Base-by-base conservation (phyloP, 139 green algal species). In the Zygnema cylindricum region DNA sequence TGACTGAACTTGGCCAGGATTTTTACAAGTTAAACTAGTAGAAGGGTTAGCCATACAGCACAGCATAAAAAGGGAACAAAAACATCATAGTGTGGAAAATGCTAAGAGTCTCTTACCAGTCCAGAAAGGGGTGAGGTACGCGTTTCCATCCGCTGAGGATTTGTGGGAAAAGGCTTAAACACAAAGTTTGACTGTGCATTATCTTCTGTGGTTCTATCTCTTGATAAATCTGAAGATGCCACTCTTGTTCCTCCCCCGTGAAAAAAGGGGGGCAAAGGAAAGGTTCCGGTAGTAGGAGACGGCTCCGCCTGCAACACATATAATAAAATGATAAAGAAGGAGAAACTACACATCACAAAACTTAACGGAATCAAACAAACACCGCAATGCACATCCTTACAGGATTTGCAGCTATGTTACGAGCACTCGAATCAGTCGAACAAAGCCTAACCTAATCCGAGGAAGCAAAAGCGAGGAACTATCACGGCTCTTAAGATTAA, bases 261-360 rank as follows among this genome's bases (percentile, higher is more conserved):
- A n/a, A 86, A 86, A 7, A 86, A 86, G 23, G 81, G 81, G 2
- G 81, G 81, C 33, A 86, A 69, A 3, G 81, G 32, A 78, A 86
- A 86, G 7, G 81, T 86, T 11, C 81, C 81, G 11, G 81, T 86
- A 7, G 81, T 86, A 23, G 81, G 81, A 25, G 81, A 86, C 7
- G 81, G 81, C 36, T 86, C 81, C 23, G 81, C 81, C 81, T 86
- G 81, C 2, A 86, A 25, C 7, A 7, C 35, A 85, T 2, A 77
- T 38, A 79, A 39, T 40, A 85, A 85, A 21, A 21, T 81, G 16
- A 21, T 81, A 81, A 81, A 43, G 23, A 43, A 33, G 73, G 16
- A 43, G 30, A 40, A 35, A 81, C 21, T 43, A 81, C 21, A 21
- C 73, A 21, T 33, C 16, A 81, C 73, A 81, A 81, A 21, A 81